phyloP scores from a whole-genome alignment of 2,329 filamentous ascomycete genomes.

The Talaromyces funiculosus region DNA sequence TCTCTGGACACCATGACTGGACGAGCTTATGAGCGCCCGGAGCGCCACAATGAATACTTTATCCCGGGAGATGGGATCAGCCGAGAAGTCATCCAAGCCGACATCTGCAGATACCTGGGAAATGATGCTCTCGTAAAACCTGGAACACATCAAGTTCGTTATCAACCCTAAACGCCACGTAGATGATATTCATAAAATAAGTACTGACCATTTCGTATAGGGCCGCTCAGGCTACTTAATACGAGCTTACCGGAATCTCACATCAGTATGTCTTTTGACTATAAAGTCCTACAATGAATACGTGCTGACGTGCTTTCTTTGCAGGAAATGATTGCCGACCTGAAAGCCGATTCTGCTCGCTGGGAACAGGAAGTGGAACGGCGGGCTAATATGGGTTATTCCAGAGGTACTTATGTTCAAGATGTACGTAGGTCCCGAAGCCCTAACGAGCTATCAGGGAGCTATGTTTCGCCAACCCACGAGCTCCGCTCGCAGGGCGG shows the following conservation, averaged over 20 bases:
- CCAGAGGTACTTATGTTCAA: constrained; percentile 38
- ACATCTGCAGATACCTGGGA: constrained; percentile 77
- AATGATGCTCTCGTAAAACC: constrained; percentile 76
- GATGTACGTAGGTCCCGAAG: constrained; percentile 31
- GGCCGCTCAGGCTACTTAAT: constrained; percentile 68
- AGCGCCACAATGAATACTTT: constrained; percentile 68
- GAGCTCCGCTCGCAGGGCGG: constrained; percentile 33
- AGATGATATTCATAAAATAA: neutral
- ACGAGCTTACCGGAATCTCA: constrained; percentile 72
- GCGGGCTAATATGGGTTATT: constrained; percentile 36
- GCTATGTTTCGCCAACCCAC: constrained; percentile 34
- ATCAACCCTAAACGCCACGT: constrained; percentile 20
- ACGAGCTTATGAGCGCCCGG: constrained; percentile 26
- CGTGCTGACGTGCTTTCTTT: constrained; percentile 5
- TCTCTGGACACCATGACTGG: constrained; percentile 34
- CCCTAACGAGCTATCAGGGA: constrained; percentile 35
- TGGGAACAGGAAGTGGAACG: constrained; percentile 44
- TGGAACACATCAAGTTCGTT: constrained; percentile 64
- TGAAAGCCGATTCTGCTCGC: constrained; percentile 49
- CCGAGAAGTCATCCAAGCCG: constrained; percentile 75
- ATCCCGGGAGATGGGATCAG: constrained; percentile 75
- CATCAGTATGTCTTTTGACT: constrained; percentile 54
- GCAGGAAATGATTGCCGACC: constrained; percentile 52
- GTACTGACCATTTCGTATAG: constrained; percentile 28
- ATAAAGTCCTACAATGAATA: constrained; percentile 15